Evolutionary conservation across 495 filamentous ascomycete genomes (phyloP), one percentile per base, ranked within the genome.

Genomic region (Trichodelitschia bisporula): DNA sequence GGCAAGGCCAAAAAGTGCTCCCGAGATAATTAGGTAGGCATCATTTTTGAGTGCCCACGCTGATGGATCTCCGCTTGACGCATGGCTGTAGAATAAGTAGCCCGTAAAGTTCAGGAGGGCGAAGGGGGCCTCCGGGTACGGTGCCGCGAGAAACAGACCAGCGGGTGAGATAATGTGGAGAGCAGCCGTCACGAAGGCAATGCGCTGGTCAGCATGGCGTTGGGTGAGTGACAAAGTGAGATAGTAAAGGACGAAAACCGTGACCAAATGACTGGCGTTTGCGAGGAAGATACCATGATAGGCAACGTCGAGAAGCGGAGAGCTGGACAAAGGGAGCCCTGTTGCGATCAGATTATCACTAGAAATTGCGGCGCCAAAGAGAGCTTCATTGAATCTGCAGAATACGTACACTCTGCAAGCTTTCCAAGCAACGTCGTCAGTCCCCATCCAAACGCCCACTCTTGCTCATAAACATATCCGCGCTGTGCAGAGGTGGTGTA

Each of bases 391-490:
- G n/a, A n/a, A n/a, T n/a, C n/a, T n/a, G n/a, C n/a, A n/a, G n/a
- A n/a, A n/a, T n/a, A 43, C 25, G 14, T 55, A 74, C 71, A 56
- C 39, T 46, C 51, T 20, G 51, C 42, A 11, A 67, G 32, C 12
- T 44, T 35, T 4, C 41, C 36, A 18, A 80, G 47, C 20, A 65
- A 31, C 27, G 56, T 49, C 3, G 72, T 60, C 36, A 72, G 66
- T 1, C 66, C 67, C 48, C 58, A 65, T 14, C 79, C 72, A 54
- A 91, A 97, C 1, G 89, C 86, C 82, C 83, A 95, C 52, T 93
- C 80, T 52, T 97, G 89, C 51, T 97, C 86, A 51, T 72, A 83
- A 6, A 70, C 30, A 37, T 93, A 80, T 15, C 79, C 82, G 19
- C 69, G 55, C 32, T 61, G 54, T 0, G 79, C 69, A 26, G 56